Conservation (phyloP, 2,329 filamentous ascomycete genomes). For the Colletotrichum sp. region DNA sequence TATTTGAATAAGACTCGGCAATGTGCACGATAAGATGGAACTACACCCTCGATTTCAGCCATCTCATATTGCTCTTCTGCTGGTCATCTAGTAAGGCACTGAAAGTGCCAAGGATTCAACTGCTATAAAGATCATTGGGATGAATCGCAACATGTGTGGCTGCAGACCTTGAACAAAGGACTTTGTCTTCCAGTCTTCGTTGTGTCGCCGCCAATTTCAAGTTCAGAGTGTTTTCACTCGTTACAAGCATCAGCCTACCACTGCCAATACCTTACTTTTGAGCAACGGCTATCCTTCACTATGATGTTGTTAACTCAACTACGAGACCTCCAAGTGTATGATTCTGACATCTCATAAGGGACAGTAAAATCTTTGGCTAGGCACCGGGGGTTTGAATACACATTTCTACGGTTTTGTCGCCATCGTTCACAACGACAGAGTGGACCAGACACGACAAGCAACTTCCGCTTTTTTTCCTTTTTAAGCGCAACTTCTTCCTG, state of each 20-base stretch:
- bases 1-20: neutral
- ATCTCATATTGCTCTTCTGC: neutral
- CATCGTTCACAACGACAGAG: neutral
- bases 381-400: neutral
- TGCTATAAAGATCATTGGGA: accelerated
- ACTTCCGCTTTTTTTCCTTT: neutral
- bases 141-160: neutral
- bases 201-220: neutral
- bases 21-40: neutral
- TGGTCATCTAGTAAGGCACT: accelerated
- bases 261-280: neutral
- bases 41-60: neutral
- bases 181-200: accelerated
- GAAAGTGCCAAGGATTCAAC: neutral
- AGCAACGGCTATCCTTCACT: neutral
- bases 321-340: neutral
- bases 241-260: neutral
- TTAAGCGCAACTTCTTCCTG: neutral
- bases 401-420: neutral
- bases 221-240: neutral
- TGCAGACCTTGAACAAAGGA: neutral
- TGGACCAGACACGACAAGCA: neutral
- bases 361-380: neutral
- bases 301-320: accelerated
- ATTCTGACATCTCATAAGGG: neutral